Base-by-base conservation (phyloP, 129 eudicot genomes). In the Glebionis coronaria region DNA sequence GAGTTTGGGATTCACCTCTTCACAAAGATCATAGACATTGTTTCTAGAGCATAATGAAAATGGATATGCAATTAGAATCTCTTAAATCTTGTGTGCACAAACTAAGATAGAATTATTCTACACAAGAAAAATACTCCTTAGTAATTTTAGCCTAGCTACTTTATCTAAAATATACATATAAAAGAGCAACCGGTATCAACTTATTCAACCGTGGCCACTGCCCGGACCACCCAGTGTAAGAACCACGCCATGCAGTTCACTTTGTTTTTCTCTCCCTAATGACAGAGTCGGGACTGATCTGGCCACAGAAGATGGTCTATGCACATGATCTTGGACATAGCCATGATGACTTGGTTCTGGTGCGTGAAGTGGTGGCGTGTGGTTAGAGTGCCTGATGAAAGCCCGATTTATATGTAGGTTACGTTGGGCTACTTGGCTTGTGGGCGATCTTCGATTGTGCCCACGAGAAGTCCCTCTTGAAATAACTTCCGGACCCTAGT, bases 191-290 rank as follows among this genome's bases (percentile, higher is more conserved):
- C 42, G 38, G 59, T 23, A 38, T 53, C 38, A 51, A 19, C 40
- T 29, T 38, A 56, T 60, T 56, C 69, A 67, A 51, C 63, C 58
- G 9, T 69, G 75, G 42, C 70, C 78, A 74, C 84, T 78, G 35
- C 82, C 95, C 3, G 97, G 95, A 69, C 90, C 87, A 20, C 95
- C 96, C 46, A 93, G 83, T 50, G 95, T 80, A 23, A 93, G 81
- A 65, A 88, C 93, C 54, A 93, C 95, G 19, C 93, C 97, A 72
- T 84, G 82, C 47, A 93, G 95, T 65, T 93, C 99, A 52, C 69
- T 81, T 35, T 12, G 51, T 52, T 72, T 52, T 42, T 84, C 95
- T 75, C 69, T 68, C 47, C 81, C 78, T 51, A 68, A 60, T 16
- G 78, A 50, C 1, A 42, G 42, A 14, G 81, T 53, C 1, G 79